Conservation (phyloP, 2,329 filamentous ascomycete genomes). For the Xylariaceae sp. region DNA sequence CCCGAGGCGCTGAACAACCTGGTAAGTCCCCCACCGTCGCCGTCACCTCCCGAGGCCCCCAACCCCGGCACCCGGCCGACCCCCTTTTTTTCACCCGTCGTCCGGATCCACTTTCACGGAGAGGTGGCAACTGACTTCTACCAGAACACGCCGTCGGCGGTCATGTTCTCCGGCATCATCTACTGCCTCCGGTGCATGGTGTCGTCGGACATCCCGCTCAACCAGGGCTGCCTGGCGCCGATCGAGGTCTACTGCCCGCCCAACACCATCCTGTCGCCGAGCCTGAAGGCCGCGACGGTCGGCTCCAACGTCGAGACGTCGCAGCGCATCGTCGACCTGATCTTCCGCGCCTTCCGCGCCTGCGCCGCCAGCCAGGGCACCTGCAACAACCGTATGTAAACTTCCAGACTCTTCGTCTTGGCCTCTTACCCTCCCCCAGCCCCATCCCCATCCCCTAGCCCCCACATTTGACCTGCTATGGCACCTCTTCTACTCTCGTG, state of each 20-base stretch:
- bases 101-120: no score
- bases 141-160: conserved; percentile 19
- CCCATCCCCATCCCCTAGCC: no score
- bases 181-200: conserved; percentile 51
- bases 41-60: no score
- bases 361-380: conserved; percentile 69
- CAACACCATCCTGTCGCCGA: conserved; percentile 20
- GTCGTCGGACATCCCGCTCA: conserved; percentile 63
- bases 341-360: conserved; percentile 67
- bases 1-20: conserved; percentile 33
- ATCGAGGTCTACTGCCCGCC: conserved; percentile 12
- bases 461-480: no score
- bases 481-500: no score
- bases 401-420: no score
- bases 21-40: no score
- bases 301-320: conserved; percentile 20
- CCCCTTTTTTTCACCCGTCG: background rate
- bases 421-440: no score
- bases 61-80: background rate
- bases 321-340: conserved; percentile 50
- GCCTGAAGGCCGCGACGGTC: conserved; percentile 8
- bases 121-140: background rate
- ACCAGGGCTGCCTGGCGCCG: conserved; percentile 57
- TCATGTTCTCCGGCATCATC: conserved; percentile 22
- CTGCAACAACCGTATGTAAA: conserved; percentile 70